A percentile compares a stretch with the other conserved stretches of the same genome.
Conservation (phyloP, 352 stramenopile species). For the Pythium diclinum region DNA sequence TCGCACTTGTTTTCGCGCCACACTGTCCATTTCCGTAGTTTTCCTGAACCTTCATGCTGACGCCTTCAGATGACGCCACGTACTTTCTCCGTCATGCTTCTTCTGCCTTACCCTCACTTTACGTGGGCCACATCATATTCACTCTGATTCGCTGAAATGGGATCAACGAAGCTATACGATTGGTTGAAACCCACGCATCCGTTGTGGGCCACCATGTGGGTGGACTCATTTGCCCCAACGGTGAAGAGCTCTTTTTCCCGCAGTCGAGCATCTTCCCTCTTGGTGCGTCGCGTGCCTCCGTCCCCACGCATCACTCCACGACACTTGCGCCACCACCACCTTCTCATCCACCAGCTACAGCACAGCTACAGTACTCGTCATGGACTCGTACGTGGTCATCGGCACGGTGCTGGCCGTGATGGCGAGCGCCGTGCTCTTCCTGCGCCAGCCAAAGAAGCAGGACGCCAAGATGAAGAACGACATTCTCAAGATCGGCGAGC, state of each 20-base stretch:
- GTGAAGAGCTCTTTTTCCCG: conserved; percentile 4
- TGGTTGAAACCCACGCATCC: background rate
- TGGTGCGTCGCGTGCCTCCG: background rate
- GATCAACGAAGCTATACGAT: background rate
- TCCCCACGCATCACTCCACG: background rate
- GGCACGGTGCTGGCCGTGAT: conserved; percentile 66
- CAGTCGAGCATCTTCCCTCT: background rate
- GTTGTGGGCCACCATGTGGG: conserved; percentile 5
- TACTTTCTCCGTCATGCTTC: background rate
- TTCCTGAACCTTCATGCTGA: background rate
- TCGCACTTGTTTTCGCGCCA: background rate
- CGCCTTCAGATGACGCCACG: background rate
- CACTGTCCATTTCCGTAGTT: background rate
- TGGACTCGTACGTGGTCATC: conserved; percentile 67
- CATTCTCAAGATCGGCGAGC: conserved; percentile 64
- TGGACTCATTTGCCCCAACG: background rate
- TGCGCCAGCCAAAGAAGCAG: conserved; percentile 52
- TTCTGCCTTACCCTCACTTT: background rate
- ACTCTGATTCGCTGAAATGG: conserved; percentile 5
- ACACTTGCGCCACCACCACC: background rate
- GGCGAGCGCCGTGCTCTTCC: conserved; percentile 58
- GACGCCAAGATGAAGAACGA: conserved; percentile 57
- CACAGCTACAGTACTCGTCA: conserved; percentile 16
- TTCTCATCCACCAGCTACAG: background rate
- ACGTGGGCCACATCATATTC: conserved; percentile 3